Conservation (phyloP, 169 alveolate genomes). For the Ichthyophthirius multifiliis region DNA sequence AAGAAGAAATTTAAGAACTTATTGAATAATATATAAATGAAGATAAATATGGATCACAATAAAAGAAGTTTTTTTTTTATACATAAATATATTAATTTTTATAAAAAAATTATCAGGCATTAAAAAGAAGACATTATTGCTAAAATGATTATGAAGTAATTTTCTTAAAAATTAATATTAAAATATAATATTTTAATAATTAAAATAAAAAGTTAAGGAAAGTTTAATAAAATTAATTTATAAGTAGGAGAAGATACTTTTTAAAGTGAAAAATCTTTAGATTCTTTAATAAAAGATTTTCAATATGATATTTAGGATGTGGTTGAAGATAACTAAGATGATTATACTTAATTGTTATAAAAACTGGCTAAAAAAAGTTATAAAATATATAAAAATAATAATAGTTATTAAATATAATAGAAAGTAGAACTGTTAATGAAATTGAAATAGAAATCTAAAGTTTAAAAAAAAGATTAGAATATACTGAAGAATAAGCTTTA, state of each 20-base stretch:
- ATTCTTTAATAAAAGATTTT: neutral
- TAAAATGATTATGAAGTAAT: too few species aligned
- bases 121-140: too few species aligned
- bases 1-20: neutral
- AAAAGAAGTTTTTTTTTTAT: too few species aligned
- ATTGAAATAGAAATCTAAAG: neutral
- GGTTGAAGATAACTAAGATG: neutral
- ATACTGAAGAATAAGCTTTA: neutral
- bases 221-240: too few species aligned
- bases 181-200: too few species aligned
- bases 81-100: too few species aligned
- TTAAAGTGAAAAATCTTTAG: neutral
- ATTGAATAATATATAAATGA: neutral
- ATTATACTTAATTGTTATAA: neutral
- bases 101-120: too few species aligned
- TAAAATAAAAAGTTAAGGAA: too few species aligned
- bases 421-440: neutral
- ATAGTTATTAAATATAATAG: neutral
- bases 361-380: neutral
- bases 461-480: neutral
- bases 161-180: too few species aligned
- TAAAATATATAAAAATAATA: too few species aligned
- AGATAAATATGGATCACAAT: too few species aligned
- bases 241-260: neutral
- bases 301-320: neutral